Conservation (phyloP, 306 rosid genomes). For the Fagus sylvatica region DNA sequence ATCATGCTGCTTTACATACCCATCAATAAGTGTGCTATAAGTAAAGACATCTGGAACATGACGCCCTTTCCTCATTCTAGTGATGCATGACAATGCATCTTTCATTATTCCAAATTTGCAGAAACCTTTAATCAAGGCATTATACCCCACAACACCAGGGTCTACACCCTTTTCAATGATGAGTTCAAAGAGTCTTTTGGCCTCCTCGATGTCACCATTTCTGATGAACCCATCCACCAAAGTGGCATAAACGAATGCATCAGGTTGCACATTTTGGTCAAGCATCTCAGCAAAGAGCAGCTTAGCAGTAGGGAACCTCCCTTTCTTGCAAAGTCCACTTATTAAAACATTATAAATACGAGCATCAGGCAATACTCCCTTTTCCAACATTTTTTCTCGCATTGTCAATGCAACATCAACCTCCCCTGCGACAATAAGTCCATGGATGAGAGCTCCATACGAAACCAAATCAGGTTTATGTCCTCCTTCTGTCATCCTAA, state of each 20-base stretch:
- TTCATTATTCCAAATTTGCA: slow-evolving; percentile 76
- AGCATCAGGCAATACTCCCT: slow-evolving; percentile 74
- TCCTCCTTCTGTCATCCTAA: slow-evolving; percentile 65
- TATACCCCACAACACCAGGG: slow-evolving; percentile 71
- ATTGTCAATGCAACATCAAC: slow-evolving; percentile 62
- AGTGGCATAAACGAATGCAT: slow-evolving; percentile 74
- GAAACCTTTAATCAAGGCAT: slow-evolving; percentile 83
- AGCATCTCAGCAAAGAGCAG: slow-evolving; percentile 73
- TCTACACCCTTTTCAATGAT: slow-evolving; percentile 48
- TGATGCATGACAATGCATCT: slow-evolving; percentile 56
- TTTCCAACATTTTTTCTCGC: slow-evolving; percentile 65
- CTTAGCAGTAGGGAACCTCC: slow-evolving; percentile 70
- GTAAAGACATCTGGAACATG: slow-evolving; percentile 67
- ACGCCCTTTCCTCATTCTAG: slow-evolving; percentile 46
- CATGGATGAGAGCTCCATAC: slow-evolving; percentile 79
- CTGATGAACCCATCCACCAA: slow-evolving; percentile 72
- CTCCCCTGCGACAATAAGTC: slow-evolving; percentile 59
- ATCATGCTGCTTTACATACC: slow-evolving; percentile 66
- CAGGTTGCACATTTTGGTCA: slow-evolving; percentile 59
- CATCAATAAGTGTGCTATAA: slow-evolving; percentile 77
- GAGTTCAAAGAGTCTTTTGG: slow-evolving; percentile 54
- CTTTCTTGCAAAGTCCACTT: slow-evolving; percentile 76
- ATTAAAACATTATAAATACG: slow-evolving; percentile 76
- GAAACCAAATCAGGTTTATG: slow-evolving; percentile 66
- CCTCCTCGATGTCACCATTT: slow-evolving; percentile 58